Percentiles rank a stretch among this genome's conserved stretches.
phyloP scores from a whole-genome alignment of 2,329 filamentous ascomycete species.

The Phyllosticta paracitricarpa region DNA sequence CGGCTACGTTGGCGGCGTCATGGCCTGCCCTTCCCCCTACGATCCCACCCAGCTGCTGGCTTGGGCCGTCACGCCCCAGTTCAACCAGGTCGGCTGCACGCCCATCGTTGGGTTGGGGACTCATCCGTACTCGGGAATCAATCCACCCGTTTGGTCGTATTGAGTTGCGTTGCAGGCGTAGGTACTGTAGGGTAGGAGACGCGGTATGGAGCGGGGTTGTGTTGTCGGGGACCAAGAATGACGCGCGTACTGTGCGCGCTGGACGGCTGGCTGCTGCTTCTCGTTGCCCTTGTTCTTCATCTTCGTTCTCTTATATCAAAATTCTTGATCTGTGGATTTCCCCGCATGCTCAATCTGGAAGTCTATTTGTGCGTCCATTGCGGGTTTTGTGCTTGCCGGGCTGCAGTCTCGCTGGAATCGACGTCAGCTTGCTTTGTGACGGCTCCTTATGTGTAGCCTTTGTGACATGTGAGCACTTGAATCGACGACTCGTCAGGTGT shows the following conservation, averaged over 20 bases:
- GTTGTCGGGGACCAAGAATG: neutral
- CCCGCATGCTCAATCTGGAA: neutral
- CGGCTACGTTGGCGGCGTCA: slow-evolving; percentile 12
- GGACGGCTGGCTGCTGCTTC: neutral
- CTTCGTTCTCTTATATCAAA: neutral
- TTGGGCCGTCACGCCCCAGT: slow-evolving; percentile 15
- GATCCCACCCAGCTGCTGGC: slow-evolving; percentile 4
- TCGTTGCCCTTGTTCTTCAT: neutral
- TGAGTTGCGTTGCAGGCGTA: neutral
- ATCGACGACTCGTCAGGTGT: neutral
- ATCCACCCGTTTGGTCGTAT: slow-evolving; percentile 16
- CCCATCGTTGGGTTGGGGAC: slow-evolving; percentile 14
- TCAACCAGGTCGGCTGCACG: slow-evolving; percentile 13
- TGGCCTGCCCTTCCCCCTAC: slow-evolving; percentile 13
- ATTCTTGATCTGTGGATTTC: neutral
- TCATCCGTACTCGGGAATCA: slow-evolving; percentile 14
- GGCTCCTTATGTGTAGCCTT: neutral
- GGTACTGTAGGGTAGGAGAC: neutral
- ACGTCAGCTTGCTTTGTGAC: neutral
- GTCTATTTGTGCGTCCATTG: neutral
- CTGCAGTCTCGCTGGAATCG: neutral
- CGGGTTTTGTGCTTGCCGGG: neutral
- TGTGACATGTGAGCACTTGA: neutral
- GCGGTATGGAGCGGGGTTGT: neutral
- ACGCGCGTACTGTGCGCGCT: neutral